Percentiles rank a stretch among this genome's conserved stretches.
Evolutionary conservation across 805 yeast species (phyloP).

Genomic region (Candida xiaguanensis): DNA sequence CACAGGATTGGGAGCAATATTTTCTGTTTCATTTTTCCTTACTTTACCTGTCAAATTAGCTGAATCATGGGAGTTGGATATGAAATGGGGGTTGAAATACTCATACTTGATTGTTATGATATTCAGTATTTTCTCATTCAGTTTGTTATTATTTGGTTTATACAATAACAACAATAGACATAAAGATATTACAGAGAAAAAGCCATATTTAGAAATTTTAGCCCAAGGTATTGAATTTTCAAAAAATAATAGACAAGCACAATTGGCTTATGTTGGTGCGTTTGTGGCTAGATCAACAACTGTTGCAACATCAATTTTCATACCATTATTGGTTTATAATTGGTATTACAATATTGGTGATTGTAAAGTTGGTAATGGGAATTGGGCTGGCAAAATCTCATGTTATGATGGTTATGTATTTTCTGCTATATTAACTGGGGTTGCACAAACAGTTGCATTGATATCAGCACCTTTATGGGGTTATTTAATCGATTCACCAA

Average conservation of each 20-base stretch:
- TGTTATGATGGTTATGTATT: constrained; percentile 63
- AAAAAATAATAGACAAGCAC: constrained; percentile 41
- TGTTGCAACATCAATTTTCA: constrained; percentile 53
- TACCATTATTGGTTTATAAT: constrained; percentile 60
- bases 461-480: constrained; percentile 67
- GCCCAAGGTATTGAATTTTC: constrained; percentile 48
- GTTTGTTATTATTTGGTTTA: constrained; percentile 37
- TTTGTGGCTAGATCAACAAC: constrained; percentile 63
- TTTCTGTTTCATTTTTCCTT: constrained; percentile 52
- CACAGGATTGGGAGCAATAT: constrained; percentile 66
- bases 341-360: constrained; percentile 49
- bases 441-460: constrained; percentile 55
- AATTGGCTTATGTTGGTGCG: constrained; percentile 57
- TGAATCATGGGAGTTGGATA: constrained; percentile 24
- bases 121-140: constrained; percentile 35
- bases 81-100: constrained; percentile 39
- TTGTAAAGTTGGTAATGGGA: constrained; percentile 35
- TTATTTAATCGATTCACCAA: constrained; percentile 42
- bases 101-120: constrained; percentile 50
- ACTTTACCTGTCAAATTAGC: constrained; percentile 55
- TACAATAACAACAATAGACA: constrained; percentile 33
- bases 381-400: constrained; percentile 22
- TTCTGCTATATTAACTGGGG: constrained; percentile 67
- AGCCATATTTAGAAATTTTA: constrained; percentile 39
- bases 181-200: constrained; percentile 19